Evolutionary conservation across 805 yeast species (phyloP), one percentile per base, ranked within the genome.

Genomic region (Yarrowia phangngaensis): DNA sequence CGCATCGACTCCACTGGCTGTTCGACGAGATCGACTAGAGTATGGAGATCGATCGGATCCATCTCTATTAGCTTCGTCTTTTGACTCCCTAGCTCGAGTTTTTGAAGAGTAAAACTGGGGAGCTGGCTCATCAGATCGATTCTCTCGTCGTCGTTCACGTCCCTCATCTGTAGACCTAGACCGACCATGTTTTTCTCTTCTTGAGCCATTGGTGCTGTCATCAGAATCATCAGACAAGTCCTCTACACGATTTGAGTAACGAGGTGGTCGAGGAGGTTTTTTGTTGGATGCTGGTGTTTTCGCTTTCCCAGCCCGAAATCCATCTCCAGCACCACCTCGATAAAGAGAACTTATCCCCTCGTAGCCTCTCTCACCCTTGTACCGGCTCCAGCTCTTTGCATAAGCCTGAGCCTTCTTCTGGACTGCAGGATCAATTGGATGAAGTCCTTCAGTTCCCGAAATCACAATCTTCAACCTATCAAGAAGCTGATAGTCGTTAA

Each of bases 401-500:
- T 84, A 68, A 2, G 65, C 62, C 16, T 71, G 66, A 14, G 76
- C 71, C 52, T 71, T 70, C 53, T 69, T 68, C 54, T 73, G 70
- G 23, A 83, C 76, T 32, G 63, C 60, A 7, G 64, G 63, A 55
- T 66, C 69, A 38, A 38, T 38, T 17, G 45, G 45, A 11, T 38
- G 45, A 2, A 38, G 45, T 2, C 45, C 45, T 16, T 38, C 61
- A 72, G 59, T 50, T 58, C 24, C 81, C 9, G 68, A 67, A 7
- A 77, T 70, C 51, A 74, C 66, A n/a, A 70, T 64, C 27, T 72
- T 71, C 55, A 88, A 69, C 30, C 86, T 73, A 30, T 82, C 87
- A 17, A 80, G 62, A 32, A 88, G 67, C 60, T 76, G 80, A 26
- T 74, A 73, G 64, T 88, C 96, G 53, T 78, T 72, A 56, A 83